phyloP scores from a whole-genome alignment of 805 yeast genomes.

The Candida insectalens region DNA sequence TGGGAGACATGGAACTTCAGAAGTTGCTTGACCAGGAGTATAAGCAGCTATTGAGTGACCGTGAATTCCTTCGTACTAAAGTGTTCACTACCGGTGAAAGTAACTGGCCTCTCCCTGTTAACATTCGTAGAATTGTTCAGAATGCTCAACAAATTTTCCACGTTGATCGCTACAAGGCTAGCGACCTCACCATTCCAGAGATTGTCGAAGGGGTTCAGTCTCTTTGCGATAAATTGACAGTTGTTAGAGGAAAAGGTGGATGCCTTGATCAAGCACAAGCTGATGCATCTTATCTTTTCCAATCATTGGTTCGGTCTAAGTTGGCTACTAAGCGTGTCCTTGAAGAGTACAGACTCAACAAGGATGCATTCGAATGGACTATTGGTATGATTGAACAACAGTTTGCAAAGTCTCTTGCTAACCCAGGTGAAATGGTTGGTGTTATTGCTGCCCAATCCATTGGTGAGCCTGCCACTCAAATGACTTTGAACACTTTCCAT shows the following conservation, averaged over 20 bases:
- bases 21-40: constrained; percentile 75
- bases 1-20: constrained; percentile 84
- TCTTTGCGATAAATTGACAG: constrained; percentile 56
- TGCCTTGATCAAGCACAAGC: constrained; percentile 79
- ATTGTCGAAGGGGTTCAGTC: constrained; percentile 63
- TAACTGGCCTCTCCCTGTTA: constrained; percentile 97
- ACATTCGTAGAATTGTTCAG: constrained; percentile 91
- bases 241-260: constrained; percentile 73
- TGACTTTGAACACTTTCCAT: constrained; percentile 96
- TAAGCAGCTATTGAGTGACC: constrained; percentile 65
- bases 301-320: constrained; percentile 87
- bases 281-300: constrained; percentile 85
- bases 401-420: constrained; percentile 83
- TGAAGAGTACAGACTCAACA: constrained; percentile 80
- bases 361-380: constrained; percentile 91
- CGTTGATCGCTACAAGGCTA: constrained; percentile 80
- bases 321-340: constrained; percentile 83
- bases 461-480: constrained; percentile 98
- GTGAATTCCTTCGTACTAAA: constrained; percentile 64
- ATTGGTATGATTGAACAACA: constrained; percentile 90
- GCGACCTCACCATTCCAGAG: constrained; percentile 80
- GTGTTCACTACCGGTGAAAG: constrained; percentile 91
- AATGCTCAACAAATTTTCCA: constrained; percentile 97
- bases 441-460: constrained; percentile 95
- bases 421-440: constrained; percentile 99